A percentile compares a stretch with the other conserved stretches of the same genome.
Conservation (phyloP, 305 asterid genomes). For the Fraxinus nigra region DNA sequence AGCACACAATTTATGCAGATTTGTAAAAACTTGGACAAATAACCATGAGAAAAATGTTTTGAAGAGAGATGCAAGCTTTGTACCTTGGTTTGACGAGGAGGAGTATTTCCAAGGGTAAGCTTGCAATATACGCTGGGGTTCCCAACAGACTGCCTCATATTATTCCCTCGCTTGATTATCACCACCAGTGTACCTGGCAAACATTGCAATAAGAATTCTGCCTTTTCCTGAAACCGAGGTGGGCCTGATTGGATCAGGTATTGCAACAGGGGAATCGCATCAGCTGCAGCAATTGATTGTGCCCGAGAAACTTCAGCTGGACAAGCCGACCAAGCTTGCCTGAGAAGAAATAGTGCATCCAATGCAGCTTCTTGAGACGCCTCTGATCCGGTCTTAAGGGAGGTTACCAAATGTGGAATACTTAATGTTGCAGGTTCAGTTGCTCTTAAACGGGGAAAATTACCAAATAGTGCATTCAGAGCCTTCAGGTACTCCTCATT, state of each 20-base stretch:
- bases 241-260: slow-evolving; percentile 98
- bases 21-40: neutral
- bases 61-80: neutral
- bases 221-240: slow-evolving; percentile 98
- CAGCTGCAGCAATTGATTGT: slow-evolving; percentile 98
- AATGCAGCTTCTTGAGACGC: slow-evolving; percentile 99
- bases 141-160: slow-evolving; percentile 98
- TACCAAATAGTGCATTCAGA: slow-evolving; percentile 85
- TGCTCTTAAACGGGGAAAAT: slow-evolving; percentile 96
- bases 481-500: slow-evolving; percentile 94
- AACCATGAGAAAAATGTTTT: neutral
- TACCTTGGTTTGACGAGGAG: slow-evolving; percentile 86
- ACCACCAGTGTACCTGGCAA: slow-evolving; percentile 92
- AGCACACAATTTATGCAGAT: neutral
- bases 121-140: slow-evolving; percentile 93
- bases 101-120: slow-evolving; percentile 90
- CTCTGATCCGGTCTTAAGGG: slow-evolving; percentile 97
- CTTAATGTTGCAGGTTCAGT: slow-evolving; percentile 98
- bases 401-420: slow-evolving; percentile 92
- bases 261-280: slow-evolving; percentile 89
- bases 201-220: slow-evolving; percentile 94
- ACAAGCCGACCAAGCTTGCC: slow-evolving; percentile 99
- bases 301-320: slow-evolving; percentile 98
- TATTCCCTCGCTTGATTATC: slow-evolving; percentile 87
- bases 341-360: slow-evolving; percentile 86